Percentiles rank a stretch among this genome's conserved stretches.
phyloP scores from a whole-genome alignment of 768 basidiomycete genomes.

The Lentinula boryana region DNA sequence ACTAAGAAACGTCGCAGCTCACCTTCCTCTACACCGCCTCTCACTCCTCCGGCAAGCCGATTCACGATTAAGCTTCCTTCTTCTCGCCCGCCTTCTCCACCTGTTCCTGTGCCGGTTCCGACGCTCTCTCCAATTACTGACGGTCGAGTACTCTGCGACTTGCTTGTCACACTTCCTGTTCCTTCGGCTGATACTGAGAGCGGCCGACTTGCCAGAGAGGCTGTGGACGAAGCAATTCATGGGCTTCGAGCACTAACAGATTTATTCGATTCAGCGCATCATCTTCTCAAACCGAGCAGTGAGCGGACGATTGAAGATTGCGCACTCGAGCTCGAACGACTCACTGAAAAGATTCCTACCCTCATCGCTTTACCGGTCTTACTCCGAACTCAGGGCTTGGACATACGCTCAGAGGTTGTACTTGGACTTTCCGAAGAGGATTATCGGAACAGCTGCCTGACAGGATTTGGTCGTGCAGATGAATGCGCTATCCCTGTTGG shows the following conservation, averaged over 20 bases:
- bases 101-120: conserved; percentile 28
- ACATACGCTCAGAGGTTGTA: conserved; percentile 43
- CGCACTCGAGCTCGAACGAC: conserved; percentile 39
- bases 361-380: conserved; percentile 69
- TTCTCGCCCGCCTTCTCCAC: conserved; percentile 66
- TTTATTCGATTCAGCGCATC: conserved; percentile 47
- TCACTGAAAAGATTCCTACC: conserved; percentile 65
- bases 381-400: conserved; percentile 37
- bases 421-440: conserved; percentile 54
- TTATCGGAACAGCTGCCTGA: conserved; percentile 63
- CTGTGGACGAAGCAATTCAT: conserved; percentile 73
- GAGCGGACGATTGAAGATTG: conserved; percentile 18
- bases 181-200: conserved; percentile 44
- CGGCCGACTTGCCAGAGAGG: conserved; percentile 63
- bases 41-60: conserved; percentile 49
- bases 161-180: conserved; percentile 55
- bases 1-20: conserved; percentile 39
- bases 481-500: conserved; percentile 60
- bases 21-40: conserved; percentile 39
- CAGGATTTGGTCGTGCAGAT: conserved; percentile 75
- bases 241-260: conserved; percentile 52
- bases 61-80: conserved; percentile 63
- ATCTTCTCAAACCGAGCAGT: conserved; percentile 13
- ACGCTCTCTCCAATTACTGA: conserved; percentile 34
- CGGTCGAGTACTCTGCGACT: conserved; percentile 53